Evolutionary conservation across 2,329 filamentous ascomycete genomes (phyloP).

Genomic region (Colletotrichum viniferum): DNA sequence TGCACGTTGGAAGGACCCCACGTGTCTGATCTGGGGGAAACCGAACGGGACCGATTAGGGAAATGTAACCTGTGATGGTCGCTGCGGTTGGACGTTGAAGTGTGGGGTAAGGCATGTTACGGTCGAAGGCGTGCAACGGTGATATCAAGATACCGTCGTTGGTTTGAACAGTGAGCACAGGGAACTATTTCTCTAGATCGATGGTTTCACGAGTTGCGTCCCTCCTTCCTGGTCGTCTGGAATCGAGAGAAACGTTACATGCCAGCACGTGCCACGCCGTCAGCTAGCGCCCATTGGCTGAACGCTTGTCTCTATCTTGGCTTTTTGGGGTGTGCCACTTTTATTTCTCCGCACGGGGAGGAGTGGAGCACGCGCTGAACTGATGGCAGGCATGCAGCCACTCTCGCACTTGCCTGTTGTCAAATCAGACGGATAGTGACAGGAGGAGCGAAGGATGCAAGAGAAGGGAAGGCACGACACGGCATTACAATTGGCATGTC

Average conservation of each 20-base stretch:
- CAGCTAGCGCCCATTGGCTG: not conserved
- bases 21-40: no score
- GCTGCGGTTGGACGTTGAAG: not conserved
- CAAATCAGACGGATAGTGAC: not conserved
- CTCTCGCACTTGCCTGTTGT: not conserved
- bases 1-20: no score
- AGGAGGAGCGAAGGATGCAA: not conserved
- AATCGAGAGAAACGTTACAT: constrained; percentile 25
- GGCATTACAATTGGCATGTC: not conserved
- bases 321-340: not conserved
- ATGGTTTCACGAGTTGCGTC: no score
- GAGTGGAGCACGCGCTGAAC: not conserved
- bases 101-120: not conserved
- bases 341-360: constrained; percentile 7
- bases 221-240: not conserved
- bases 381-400: not conserved
- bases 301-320: constrained; percentile 6
- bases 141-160: not conserved
- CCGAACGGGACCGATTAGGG: not conserved
- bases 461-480: not conserved
- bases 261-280: not conserved
- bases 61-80: not conserved
- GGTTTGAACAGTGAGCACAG: no score
- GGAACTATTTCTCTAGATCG: no score
- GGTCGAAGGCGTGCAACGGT: not conserved